phyloP scores from a whole-genome alignment of 1,284 basidiomycete species.

The Fomitopsis pinicola region DNA sequence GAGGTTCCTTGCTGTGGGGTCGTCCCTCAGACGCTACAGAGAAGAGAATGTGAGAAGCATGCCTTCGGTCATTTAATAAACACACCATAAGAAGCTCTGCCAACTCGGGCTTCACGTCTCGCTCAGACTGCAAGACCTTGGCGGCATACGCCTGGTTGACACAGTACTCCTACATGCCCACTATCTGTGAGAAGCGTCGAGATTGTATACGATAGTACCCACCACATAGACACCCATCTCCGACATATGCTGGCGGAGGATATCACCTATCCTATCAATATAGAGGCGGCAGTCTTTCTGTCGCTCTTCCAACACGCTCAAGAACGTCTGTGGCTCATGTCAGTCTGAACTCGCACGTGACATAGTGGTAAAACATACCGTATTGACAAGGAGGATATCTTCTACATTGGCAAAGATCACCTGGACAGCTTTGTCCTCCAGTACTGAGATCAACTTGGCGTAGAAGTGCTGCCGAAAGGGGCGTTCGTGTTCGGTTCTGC shows the following conservation, averaged over 20 bases:
- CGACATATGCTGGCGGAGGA: conserved; percentile 70
- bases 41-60: neutral
- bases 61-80: neutral
- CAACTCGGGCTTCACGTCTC: conserved; percentile 65
- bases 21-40: conserved; percentile 59
- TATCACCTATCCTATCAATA: conserved; percentile 84
- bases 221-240: conserved; percentile 81
- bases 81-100: conserved; percentile 65
- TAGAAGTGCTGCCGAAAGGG: conserved; percentile 67
- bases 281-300: conserved; percentile 91
- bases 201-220: conserved; percentile 14
- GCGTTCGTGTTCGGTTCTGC: neutral
- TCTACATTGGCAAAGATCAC: conserved; percentile 94
- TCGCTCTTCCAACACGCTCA: conserved; percentile 84
- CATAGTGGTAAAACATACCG: conserved; percentile 41
- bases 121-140: conserved; percentile 72
- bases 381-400: conserved; percentile 84
- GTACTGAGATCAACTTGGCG: conserved; percentile 64
- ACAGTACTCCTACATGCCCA: conserved; percentile 71
- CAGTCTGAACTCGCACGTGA: neutral
- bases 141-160: conserved; percentile 84
- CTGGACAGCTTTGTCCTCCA: conserved; percentile 76
- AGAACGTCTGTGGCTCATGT: conserved; percentile 51
- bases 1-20: conserved; percentile 75
- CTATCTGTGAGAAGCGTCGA: neutral